Evolutionary conservation across 2,329 filamentous ascomycete genomes (phyloP), one percentile per base, ranked within the genome.

Genomic region (Aurifilum marmelostoma): DNA sequence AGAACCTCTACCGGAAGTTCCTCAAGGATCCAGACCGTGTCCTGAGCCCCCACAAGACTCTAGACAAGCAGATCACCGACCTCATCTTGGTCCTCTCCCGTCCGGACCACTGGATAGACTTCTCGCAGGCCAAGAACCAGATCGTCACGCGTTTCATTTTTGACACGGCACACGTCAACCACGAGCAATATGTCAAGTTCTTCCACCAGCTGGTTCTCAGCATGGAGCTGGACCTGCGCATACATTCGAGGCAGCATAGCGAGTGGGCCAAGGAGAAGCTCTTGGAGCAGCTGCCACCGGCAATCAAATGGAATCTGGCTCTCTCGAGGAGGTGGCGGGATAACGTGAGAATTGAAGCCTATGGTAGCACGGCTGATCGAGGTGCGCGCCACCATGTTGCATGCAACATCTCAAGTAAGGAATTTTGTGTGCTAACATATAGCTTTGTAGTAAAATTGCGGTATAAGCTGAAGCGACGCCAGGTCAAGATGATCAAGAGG

Each of bases 121-220:
- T 93, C 73, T 91, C 89, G 37, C 82, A 84, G 47, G 86, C 86
- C 4, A 87, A 87, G 74, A 92, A 93, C 74, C 91, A 94, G 75
- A 89, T 93, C 29, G 87, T 90, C 32, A 91, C 91, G 3, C 88
- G 89, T 66, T 93, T 91, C 78, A 91, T 93, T 70, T 89, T 89
- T 71, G 87, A 90, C 73, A 83, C 84, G 16, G 82, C 84, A 67
- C 82, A 84, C 47, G 81, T 82, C 24, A 89, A 90, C 73, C 81
- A 84, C 60, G 79, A 82, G 24, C 83, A 85, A 69, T 91, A 90
- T 73, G 84, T 86, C 69, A 85, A 84, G 34, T 93, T 94, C 80
- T 93, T 92, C 77, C 90, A 92, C 76, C 91, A 94, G 78, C 80
- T 94, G n/a, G 82, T 94, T 3, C 84, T 94, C 56, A 91, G 89